Percentiles rank a stretch among this genome's conserved stretches.
Conservation (phyloP, 1,284 basidiomycete genomes). For the Ganoderma leucocontextum region DNA sequence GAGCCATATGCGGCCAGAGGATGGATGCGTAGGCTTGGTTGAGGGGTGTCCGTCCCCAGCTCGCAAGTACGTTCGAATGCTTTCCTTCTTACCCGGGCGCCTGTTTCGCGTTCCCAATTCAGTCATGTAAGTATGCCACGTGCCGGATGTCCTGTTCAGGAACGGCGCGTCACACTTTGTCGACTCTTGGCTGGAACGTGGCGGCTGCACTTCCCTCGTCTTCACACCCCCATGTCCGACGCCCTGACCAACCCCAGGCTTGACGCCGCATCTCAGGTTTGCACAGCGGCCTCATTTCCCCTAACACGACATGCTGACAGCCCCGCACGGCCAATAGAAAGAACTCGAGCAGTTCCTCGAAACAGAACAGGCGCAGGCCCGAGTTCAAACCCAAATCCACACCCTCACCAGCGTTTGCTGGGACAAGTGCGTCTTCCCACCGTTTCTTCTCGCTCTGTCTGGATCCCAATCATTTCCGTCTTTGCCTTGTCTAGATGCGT, state of each 20-base stretch:
- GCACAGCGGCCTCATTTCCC: conserved; percentile 3
- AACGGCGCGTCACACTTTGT: conserved; percentile 13
- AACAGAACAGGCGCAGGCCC: conserved; percentile 87
- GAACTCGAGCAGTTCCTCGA: conserved; percentile 89
- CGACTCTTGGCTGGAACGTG: neutral
- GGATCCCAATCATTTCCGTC: conserved; percentile 24
- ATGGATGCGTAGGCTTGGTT: conserved; percentile 6
- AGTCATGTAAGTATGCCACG: conserved; percentile 21
- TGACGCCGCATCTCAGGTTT: conserved; percentile 18
- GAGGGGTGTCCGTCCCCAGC: neutral
- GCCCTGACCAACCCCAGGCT: conserved; percentile 15
- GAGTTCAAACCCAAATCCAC: conserved; percentile 77
- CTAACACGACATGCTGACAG: conserved; percentile 9
- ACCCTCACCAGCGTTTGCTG: conserved; percentile 82
- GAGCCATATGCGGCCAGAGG: neutral
- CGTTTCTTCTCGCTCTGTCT: conserved; percentile 30
- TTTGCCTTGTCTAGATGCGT: conserved; percentile 29
- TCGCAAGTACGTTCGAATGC: too few species aligned
- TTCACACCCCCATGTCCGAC: conserved; percentile 18
- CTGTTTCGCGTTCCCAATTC: conserved; percentile 20
- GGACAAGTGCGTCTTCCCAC: conserved; percentile 77
- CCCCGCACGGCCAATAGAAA: conserved; percentile 59
- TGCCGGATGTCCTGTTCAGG: conserved; percentile 17
- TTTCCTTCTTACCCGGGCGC: conserved; percentile 29
- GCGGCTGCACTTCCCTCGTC: neutral